Evolutionary conservation across 345 rosid species (phyloP).

Genomic region (Angophora floribunda): DNA sequence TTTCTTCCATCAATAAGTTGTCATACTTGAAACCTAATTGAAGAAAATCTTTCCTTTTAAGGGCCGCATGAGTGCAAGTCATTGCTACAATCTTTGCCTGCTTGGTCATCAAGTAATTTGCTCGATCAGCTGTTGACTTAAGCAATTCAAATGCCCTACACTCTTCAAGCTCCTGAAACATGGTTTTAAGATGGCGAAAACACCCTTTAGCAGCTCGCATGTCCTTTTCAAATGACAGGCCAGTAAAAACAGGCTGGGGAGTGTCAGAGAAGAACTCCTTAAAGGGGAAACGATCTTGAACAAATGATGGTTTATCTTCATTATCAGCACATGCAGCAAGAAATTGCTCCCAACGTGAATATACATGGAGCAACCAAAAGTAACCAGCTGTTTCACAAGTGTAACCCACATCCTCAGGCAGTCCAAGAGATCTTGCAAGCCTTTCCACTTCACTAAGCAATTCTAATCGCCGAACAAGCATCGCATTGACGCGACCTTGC

Average conservation of each 20-base stretch:
- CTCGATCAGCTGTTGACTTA: constrained; percentile 98
- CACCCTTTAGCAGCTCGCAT: constrained; percentile 95
- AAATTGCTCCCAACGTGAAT: constrained; percentile 95
- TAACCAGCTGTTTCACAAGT: constrained; percentile 99
- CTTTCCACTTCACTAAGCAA: constrained; percentile 90
- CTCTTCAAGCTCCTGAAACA: constrained; percentile 98
- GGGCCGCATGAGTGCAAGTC: constrained; percentile 99
- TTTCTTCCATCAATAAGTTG: constrained; percentile 98
- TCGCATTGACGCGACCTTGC: constrained; percentile 97
- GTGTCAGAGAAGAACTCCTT: constrained; percentile 83
- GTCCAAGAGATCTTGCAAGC: constrained; percentile 89
- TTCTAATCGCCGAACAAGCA: constrained; percentile 96
- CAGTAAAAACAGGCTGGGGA: constrained; percentile 68
- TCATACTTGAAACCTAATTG: constrained; percentile 97
- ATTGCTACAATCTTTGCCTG: constrained; percentile 99
- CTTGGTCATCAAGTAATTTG: constrained; percentile 95
- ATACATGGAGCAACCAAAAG: constrained; percentile 97
- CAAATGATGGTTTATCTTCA: constrained; percentile 63
- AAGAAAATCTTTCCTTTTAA: constrained; percentile 96
- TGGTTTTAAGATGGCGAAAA: constrained; percentile 79
- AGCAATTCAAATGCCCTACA: constrained; percentile 99
- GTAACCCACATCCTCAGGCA: constrained; percentile 97
- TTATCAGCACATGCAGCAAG: constrained; percentile 82
- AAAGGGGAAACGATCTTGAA: constrained; percentile 84
- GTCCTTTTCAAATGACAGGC: constrained; percentile 88